Base-by-base conservation (phyloP, 345 rosid genomes). In the Physaria fendleri region DNA sequence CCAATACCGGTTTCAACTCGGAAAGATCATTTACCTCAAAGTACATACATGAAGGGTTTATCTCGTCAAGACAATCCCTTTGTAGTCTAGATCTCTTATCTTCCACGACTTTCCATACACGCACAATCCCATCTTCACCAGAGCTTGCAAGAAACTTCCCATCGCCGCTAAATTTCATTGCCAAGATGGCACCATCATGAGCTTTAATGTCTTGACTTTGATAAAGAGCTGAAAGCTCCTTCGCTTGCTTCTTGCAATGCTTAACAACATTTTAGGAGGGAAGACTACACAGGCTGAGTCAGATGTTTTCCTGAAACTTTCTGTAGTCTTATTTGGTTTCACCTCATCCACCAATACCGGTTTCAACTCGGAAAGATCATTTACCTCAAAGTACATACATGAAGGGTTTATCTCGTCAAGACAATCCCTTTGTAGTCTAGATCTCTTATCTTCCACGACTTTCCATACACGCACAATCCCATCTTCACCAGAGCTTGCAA, bases 91-190 rank as follows among this genome's bases (percentile, higher is more conserved):
- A 76, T 62, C 85, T 71, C 33, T 78, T 78, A 59, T 85, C 83
- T 61, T 83, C 90, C 51, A 81, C 43, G 64, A 88, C 88, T 73
- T 78, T 78, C 96, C 93, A 88, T 44, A 85, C 67, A 0, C 87
- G 67, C 41, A 88, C 85, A 30, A 81, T 25, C 21, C 83, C 71
- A 71, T 88, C 96, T 69, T 81, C 81, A 50, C 96, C 90, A 18
- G 93, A 81, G 74, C 90, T 83, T 4, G 93, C 93, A 46, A 88
- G 93, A 66, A 60, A 85, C 77, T 75, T 82, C n/a, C 96, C 93
- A 62, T 88, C 90, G 9, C 69, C 75, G 56, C 93, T 88, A 71
- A 88, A 88, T 44, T 79, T 88, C 93, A 88, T 78, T 4, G 86
- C 68, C 74, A 80, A 76, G 42, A 88, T 78, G 11, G 82, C 61